Conservation (phyloP, 2,329 filamentous ascomycete genomes). For the Talaromyces albobiverticillius region DNA sequence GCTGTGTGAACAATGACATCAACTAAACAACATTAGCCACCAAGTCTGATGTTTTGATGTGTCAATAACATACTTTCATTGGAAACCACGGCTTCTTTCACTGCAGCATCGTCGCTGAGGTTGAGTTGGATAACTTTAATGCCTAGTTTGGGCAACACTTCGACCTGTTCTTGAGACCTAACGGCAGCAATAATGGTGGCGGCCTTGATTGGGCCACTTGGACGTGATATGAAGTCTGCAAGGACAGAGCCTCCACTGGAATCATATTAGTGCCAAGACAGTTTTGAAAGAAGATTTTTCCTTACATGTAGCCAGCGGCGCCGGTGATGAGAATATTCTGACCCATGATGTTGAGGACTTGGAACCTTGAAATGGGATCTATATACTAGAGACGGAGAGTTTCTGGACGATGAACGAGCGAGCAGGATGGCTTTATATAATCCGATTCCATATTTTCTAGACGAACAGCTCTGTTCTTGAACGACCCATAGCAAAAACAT, state of each 20-base stretch:
- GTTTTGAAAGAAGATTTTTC: background rate
- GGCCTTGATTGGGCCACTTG: background rate
- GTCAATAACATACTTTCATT: background rate
- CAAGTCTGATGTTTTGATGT: background rate
- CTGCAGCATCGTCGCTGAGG: background rate
- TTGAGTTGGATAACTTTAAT: constrained; percentile 5
- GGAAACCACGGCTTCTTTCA: background rate
- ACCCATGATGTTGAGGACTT: background rate
- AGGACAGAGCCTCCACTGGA: constrained; percentile 4
- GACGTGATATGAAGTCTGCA: background rate
- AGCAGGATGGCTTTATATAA: background rate
- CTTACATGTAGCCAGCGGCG: constrained; percentile 6
- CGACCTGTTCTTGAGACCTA: background rate
- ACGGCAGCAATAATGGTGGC: background rate
- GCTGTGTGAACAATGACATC: constrained; percentile 2
- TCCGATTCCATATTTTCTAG: background rate
- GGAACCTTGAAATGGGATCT: no score
- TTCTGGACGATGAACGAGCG: background rate
- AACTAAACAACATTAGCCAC: background rate
- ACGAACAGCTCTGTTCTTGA: no score
- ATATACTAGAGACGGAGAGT: no score
- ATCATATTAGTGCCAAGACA: background rate
- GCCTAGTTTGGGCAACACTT: background rate
- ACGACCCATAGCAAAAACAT: no score
- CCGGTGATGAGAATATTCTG: constrained; percentile 5